Evolutionary conservation across 2,329 filamentous ascomycete genomes (phyloP), one percentile per base, ranked within the genome.

Genomic region (Coleophoma cylindrospora): DNA sequence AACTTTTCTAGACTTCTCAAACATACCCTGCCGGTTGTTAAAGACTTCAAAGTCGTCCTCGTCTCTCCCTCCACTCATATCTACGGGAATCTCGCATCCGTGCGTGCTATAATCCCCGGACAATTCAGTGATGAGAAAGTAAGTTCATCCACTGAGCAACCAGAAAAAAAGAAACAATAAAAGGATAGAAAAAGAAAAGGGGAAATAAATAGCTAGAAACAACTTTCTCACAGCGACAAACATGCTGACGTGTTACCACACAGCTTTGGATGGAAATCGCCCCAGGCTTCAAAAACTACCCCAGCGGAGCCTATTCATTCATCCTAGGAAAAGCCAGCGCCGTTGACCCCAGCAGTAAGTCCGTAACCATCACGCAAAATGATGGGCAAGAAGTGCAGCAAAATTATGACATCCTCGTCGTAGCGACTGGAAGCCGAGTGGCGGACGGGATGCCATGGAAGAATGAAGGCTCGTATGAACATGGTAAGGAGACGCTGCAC

Each of bases 401-500:
- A n/a, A 10, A 47, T 3, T 77, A 68, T 50, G 60, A 76, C 44
- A 67, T 68, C 4, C 61, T 77, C 1, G 60, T 76, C 21, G 69
- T 77, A 22, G 72, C 73, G 0, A 76, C 74, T 0, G 74, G 75
- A 1, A 67, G 63, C 21, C 14, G 53, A 1, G 66, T 70, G 33
- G 64, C 57, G 13, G 70, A 68, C 9, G 64, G 61, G 51, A 68
- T 75, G 66, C 76, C 78, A 1, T 81, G 74, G 67, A 81, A 81
- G 64, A 62, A 61, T 15, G 50, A 52, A 15, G 15, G 43, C 17
- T 43, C 34, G 10, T 55, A 55, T 32, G 53, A 59, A 40, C 50
- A 50, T 17, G 57, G 53, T 27, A 33, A 33, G 11, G 17, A 21
- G 17, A 32, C 34, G 22, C 34, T 54, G 19, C 50, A 53, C 22